Conservation (phyloP, 2,329 filamentous ascomycete species). For the Elsinoe australis region DNA sequence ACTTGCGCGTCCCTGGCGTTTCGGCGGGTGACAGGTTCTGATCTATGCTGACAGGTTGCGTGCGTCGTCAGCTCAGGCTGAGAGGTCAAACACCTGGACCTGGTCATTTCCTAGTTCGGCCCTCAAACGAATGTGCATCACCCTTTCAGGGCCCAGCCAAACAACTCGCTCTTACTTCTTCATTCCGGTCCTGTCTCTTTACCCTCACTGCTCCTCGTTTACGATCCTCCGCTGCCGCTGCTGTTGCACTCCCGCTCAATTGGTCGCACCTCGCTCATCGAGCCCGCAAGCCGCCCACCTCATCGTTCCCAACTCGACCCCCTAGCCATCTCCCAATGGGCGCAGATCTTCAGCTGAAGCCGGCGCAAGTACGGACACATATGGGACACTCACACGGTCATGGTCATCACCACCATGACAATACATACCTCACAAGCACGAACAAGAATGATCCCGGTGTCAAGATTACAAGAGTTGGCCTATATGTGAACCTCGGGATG, state of each 20-base stretch:
- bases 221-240: neutral
- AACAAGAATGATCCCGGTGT: conserved; percentile 91
- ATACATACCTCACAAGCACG: conserved; percentile 67
- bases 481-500: conserved; percentile 89
- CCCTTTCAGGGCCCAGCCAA: conserved; percentile 11
- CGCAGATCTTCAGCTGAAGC: conserved; percentile 17
- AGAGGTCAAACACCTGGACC: conserved; percentile 8
- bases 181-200: conserved; percentile 14
- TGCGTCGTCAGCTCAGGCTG: conserved; percentile 14
- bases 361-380: conserved; percentile 27
- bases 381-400: conserved; percentile 38
- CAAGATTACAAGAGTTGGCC: conserved; percentile 81
- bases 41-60: conserved; percentile 5
- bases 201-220: neutral
- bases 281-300: conserved; percentile 19
- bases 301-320: neutral
- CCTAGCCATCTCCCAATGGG: conserved; percentile 21
- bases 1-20: conserved; percentile 14
- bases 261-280: conserved; percentile 30
- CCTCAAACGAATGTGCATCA: conserved; percentile 13
- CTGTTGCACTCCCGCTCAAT: conserved; percentile 21
- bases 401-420: conserved; percentile 68
- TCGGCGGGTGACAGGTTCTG: conserved; percentile 9
- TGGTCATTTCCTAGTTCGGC: conserved; percentile 6
- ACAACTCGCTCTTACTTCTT: conserved; percentile 8